Percentiles rank a stretch among this genome's conserved stretches.
Conservation (phyloP, 1,284 basidiomycete genomes). For the Porogramme epimiltina region DNA sequence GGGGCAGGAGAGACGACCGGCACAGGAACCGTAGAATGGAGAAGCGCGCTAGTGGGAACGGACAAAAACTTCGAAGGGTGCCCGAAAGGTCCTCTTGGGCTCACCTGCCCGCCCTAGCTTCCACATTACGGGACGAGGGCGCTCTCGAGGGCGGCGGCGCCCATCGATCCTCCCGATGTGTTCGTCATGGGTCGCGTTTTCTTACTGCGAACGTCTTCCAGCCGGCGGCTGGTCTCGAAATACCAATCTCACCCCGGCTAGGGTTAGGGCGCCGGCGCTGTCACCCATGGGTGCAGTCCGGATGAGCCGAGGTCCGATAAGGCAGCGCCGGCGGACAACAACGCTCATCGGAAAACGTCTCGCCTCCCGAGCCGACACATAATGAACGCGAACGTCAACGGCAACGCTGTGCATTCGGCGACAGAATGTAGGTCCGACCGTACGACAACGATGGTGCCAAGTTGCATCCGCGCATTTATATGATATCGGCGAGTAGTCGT, state of each 20-base stretch:
- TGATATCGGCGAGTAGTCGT: constrained; percentile 5
- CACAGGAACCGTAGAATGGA: constrained; percentile 26
- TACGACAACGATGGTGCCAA: background rate
- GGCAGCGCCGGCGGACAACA: background rate
- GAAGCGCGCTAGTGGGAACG: constrained; percentile 22
- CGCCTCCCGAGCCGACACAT: background rate
- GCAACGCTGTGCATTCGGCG: background rate
- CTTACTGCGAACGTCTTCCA: constrained; percentile 11
- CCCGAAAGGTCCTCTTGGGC: constrained; percentile 20
- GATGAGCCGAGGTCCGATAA: constrained; percentile 13
- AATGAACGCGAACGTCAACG: background rate
- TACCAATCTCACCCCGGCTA: constrained; percentile 16
- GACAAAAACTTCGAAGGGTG: constrained; percentile 16
- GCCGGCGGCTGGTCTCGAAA: constrained; percentile 11
- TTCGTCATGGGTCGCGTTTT: constrained; percentile 12
- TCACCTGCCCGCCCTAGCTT: constrained; percentile 15
- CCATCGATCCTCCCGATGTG: constrained; percentile 16
- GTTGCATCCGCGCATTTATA: background rate
- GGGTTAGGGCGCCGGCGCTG: constrained; percentile 17
- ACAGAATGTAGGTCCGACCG: background rate
- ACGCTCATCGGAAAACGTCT: background rate
- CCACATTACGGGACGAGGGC: constrained; percentile 4
- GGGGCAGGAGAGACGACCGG: constrained; percentile 15
- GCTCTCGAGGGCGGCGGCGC: constrained; percentile 6
- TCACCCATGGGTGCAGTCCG: constrained; percentile 14